phyloP scores from a whole-genome alignment of 2,329 filamentous ascomycete species.

The Cladosporium sp. region DNA sequence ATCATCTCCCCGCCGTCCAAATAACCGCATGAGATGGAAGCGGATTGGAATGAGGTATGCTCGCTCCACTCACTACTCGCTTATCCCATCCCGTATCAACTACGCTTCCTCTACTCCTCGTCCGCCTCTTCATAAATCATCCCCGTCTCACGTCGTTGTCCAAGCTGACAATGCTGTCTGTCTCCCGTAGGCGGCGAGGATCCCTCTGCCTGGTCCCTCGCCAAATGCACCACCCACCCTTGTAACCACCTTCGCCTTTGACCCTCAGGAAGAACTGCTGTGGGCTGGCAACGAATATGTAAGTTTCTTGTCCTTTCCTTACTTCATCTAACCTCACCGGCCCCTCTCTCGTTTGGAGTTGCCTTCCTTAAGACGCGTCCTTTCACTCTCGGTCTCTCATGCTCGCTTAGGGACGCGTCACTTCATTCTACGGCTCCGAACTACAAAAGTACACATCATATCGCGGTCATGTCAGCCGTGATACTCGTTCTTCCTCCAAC shows the following conservation, averaged over 20 bases:
- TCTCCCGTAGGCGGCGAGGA: conserved; percentile 64
- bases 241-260: conserved; percentile 79
- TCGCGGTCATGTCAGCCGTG: conserved; percentile 61
- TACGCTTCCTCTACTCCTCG: conserved; percentile 27
- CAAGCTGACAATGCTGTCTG: conserved; percentile 1
- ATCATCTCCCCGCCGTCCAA: too few species aligned
- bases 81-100: neutral
- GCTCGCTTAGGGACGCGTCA: conserved; percentile 67
- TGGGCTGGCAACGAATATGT: conserved; percentile 93
- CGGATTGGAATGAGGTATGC: conserved; percentile 48
- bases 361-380: neutral
- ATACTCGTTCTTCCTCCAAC: conserved; percentile 22
- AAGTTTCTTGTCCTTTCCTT: conserved; percentile 32
- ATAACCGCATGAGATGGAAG: conserved; percentile 39
- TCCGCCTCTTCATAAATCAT: neutral
- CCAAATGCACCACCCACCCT: conserved; percentile 61
- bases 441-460: conserved; percentile 88
- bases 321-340: neutral
- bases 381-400: conserved; percentile 6
- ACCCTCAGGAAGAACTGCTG: conserved; percentile 80
- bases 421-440: conserved; percentile 81
- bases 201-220: conserved; percentile 73
- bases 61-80: neutral
- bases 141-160: neutral
- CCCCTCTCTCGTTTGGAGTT: too few species aligned